Conservation (phyloP, 768 basidiomycete genomes). For the Lyophyllum shimeji region DNA sequence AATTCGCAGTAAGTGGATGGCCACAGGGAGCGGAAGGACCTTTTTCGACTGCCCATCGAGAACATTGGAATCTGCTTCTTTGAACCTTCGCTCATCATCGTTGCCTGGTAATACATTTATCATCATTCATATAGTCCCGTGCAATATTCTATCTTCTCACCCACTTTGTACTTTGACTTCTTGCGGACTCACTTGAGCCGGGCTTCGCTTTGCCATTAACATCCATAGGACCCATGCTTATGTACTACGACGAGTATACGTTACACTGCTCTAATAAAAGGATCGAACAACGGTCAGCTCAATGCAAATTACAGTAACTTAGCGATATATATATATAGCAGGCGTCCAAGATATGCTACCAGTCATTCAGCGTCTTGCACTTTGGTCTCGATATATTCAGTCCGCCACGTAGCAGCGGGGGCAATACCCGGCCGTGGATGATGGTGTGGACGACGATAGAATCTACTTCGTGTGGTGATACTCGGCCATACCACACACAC, state of each 20-base stretch:
- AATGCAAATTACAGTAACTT: constrained; percentile 3
- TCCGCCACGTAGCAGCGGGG: constrained; percentile 84
- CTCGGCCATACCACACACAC: constrained; percentile 92
- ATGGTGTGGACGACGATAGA: constrained; percentile 88
- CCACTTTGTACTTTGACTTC: constrained; percentile 10
- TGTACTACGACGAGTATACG: constrained; percentile 18
- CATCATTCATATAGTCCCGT: constrained; percentile 8
- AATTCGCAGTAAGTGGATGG: constrained; percentile 17
- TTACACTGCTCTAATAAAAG: constrained; percentile 19
- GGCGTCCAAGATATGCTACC: constrained; percentile 40
- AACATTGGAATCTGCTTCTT: constrained; percentile 5
- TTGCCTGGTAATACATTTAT: constrained; percentile 12
- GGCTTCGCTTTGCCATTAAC: constrained; percentile 14
- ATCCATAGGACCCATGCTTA: constrained; percentile 17
- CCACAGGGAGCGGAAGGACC: constrained; percentile 10
- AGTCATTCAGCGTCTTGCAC: constrained; percentile 66
- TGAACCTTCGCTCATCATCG: background rate
- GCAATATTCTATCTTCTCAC: background rate
- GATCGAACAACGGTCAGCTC: background rate
- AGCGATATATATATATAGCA: constrained; percentile 4
- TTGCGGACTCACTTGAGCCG: constrained; percentile 11
- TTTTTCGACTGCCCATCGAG: constrained; percentile 10
- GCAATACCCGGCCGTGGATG: constrained; percentile 78
- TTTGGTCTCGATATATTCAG: constrained; percentile 75
- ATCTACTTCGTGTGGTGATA: constrained; percentile 86